Percentiles rank a stretch among this genome's conserved stretches.
Conservation (phyloP, 306 rosid genomes). For the Pterocarpus santalinus region DNA sequence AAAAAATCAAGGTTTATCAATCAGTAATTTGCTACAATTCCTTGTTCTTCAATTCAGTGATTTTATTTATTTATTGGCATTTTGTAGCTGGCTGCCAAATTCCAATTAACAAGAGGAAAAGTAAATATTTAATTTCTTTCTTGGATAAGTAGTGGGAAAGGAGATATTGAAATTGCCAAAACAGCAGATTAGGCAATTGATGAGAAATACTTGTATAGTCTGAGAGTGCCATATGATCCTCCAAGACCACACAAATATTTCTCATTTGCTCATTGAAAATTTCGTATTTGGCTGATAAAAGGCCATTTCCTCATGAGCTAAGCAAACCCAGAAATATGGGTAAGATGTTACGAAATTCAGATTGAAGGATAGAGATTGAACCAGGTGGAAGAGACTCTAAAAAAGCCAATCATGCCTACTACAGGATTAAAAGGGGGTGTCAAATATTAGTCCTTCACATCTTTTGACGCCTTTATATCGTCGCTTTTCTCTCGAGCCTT, state of each 20-base stretch:
- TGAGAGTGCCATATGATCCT: too few species aligned
- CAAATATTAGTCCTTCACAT: constrained; percentile 23
- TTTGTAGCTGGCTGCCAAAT: background rate
- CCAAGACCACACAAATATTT: too few species aligned
- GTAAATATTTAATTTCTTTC: background rate
- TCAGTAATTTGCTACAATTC: background rate
- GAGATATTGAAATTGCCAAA: too few species aligned
- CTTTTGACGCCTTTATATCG: constrained; percentile 14
- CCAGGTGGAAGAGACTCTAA: constrained; percentile 33
- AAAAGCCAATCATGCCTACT: constrained; percentile 5
- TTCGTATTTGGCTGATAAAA: constrained; percentile 5
- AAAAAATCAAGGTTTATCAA: background rate
- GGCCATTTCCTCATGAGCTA: constrained; percentile 30
- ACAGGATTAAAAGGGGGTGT: constrained; percentile 2
- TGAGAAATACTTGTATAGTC: too few species aligned
- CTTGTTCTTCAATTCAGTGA: background rate
- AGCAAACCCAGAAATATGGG: background rate
- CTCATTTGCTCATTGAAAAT: constrained; percentile 30
- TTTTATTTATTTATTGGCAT: background rate
- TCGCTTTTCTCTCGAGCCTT: constrained; percentile 28
- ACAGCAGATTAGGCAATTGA: too few species aligned
- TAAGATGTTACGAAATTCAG: background rate
- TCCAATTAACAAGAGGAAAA: background rate
- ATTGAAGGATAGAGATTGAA: constrained; percentile 15
- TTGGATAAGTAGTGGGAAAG: too few species aligned